Evolutionary conservation across 176 grass and related monocot species (phyloP).

Genomic region (Triticum dicoccoides): DNA sequence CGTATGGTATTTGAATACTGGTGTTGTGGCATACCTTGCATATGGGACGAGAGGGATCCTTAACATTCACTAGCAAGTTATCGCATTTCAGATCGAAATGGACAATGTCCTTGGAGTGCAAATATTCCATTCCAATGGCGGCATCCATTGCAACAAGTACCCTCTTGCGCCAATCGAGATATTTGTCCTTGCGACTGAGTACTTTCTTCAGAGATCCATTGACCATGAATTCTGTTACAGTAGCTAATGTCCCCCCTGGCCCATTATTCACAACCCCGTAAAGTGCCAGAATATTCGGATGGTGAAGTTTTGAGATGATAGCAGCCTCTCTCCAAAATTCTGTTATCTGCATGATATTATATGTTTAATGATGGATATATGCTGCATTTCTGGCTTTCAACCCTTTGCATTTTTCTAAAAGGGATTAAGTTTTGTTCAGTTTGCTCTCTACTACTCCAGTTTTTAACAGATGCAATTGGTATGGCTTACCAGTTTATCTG

Average conservation of each 20-base stretch:
- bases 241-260: constrained; percentile 67
- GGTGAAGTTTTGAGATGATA: constrained; percentile 88
- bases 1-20: neutral
- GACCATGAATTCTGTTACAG: constrained; percentile 92
- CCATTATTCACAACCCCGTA: constrained; percentile 86
- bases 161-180: constrained; percentile 65
- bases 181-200: constrained; percentile 60
- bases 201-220: constrained; percentile 92
- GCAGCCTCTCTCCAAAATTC: constrained; percentile 91
- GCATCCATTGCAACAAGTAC: constrained; percentile 88
- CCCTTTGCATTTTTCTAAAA: neutral
- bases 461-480: neutral
- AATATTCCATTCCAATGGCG: constrained; percentile 95
- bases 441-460: neutral
- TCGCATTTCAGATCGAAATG: constrained; percentile 99
- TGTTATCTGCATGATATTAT: constrained; percentile 36
- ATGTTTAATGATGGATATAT: neutral
- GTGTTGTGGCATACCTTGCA: constrained; percentile 66
- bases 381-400: neutral
- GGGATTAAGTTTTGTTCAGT: too few species aligned
- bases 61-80: constrained; percentile 92
- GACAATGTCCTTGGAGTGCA: constrained; percentile 84
- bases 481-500: constrained; percentile 64
- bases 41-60: constrained; percentile 76
- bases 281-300: constrained; percentile 88